Conservation (phyloP, 2,329 filamentous ascomycete genomes). For the Trichoderma oligosporum region DNA sequence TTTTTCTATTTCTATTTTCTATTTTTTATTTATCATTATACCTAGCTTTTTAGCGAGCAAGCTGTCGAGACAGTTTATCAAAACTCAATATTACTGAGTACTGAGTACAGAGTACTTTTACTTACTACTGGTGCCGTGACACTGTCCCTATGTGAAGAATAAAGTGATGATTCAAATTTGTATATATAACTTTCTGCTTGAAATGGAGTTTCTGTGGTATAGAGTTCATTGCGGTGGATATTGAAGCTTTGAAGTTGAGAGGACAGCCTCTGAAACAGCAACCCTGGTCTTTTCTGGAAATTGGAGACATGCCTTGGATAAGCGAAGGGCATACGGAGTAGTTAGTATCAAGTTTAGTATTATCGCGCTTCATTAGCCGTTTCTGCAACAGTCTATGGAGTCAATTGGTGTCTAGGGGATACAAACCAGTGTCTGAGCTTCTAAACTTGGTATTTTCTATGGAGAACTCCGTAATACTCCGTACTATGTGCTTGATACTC, state of each 20-base stretch:
- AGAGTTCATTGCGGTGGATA: too few species aligned
- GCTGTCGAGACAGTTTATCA: conserved; percentile 1
- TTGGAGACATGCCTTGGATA: background rate
- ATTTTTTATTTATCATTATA: background rate
- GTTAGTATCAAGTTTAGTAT: background rate
- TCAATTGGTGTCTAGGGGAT: background rate
- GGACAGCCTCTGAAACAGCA: conserved; percentile 6
- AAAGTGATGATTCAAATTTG: conserved; percentile 1
- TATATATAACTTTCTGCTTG: background rate
- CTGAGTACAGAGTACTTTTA: background rate
- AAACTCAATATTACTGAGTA: background rate
- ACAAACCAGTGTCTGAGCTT: background rate
- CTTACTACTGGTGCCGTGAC: background rate
- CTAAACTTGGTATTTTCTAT: too few species aligned
- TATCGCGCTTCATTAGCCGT: too few species aligned
- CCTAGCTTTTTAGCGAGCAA: conserved; percentile 2
- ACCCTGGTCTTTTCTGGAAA: background rate
- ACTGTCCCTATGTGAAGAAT: background rate
- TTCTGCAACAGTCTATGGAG: too few species aligned
- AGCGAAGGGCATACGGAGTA: background rate
- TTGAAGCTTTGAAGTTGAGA: too few species aligned
- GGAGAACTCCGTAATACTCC: too few species aligned
- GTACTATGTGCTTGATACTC: too few species aligned
- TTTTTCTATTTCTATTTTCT: background rate
- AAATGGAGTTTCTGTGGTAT: too few species aligned